phyloP scores from a whole-genome alignment of 2,329 filamentous ascomycete species.

The Hypoxylon sp. region DNA sequence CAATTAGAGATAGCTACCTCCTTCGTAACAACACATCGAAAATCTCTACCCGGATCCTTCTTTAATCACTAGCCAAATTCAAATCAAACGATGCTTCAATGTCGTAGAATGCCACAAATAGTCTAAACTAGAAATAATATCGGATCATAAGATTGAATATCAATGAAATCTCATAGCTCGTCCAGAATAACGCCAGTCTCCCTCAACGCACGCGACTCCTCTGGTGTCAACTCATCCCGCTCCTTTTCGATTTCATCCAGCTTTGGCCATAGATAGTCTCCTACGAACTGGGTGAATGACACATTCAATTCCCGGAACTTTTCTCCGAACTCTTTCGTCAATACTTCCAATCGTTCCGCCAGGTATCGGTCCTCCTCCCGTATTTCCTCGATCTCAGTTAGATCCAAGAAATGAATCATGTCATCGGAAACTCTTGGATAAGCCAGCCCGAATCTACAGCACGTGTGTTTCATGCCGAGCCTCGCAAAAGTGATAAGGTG shows the following conservation, averaged over 20 bases:
- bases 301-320: constrained; percentile 15
- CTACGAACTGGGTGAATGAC: constrained; percentile 22
- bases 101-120: neutral
- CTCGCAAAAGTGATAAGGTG: constrained; percentile 7
- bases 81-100: no score
- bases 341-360: constrained; percentile 6
- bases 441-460: neutral
- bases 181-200: constrained; percentile 26
- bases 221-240: constrained; percentile 11
- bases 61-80: no score
- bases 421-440: neutral
- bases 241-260: constrained; percentile 14
- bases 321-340: constrained; percentile 24
- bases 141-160: neutral
- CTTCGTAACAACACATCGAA: no score
- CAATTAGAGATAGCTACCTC: no score
- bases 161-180: neutral
- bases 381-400: constrained; percentile 21
- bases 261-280: constrained; percentile 10
- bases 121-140: neutral
- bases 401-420: constrained; percentile 14
- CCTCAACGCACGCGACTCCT: constrained; percentile 20
- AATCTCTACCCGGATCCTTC: no score
- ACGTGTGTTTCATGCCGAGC: constrained; percentile 29
- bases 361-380: constrained; percentile 28